Percentiles rank a stretch among this genome's conserved stretches.
phyloP scores from a whole-genome alignment of 495 filamentous ascomycete species.

The Niebla homalea region DNA sequence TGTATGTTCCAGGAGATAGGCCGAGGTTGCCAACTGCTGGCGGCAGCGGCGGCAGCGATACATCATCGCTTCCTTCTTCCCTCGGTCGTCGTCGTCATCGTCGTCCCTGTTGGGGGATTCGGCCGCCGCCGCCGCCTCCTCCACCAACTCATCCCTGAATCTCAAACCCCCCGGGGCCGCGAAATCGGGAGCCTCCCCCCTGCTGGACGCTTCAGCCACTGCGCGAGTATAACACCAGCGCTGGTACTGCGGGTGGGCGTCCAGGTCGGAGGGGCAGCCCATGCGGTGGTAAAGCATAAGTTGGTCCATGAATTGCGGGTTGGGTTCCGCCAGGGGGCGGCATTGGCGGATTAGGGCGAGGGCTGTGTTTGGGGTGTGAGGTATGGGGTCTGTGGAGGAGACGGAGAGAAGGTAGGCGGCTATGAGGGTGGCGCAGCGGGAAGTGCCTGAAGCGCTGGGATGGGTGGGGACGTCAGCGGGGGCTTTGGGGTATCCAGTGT shows the following conservation, averaged over 20 bases:
- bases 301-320: constrained; percentile 78
- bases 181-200: constrained; percentile 58
- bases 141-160: constrained; percentile 75
- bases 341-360: constrained; percentile 47
- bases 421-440: constrained; percentile 71
- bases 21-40: constrained; percentile 47
- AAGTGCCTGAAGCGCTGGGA: constrained; percentile 89
- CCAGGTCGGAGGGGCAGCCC: constrained; percentile 58
- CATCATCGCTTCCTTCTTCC: too few relatives aligned
- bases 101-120: too few relatives aligned
- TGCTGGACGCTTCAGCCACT: constrained; percentile 56
- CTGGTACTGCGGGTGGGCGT: constrained; percentile 61
- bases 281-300: constrained; percentile 76
- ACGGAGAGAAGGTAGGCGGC: constrained; percentile 67
- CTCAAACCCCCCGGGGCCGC: constrained; percentile 39
- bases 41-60: constrained; percentile 21
- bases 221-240: constrained; percentile 77
- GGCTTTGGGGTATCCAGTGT: too few relatives aligned
- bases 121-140: too few relatives aligned
- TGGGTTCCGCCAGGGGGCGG: constrained; percentile 69
- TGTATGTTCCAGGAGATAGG: constrained; percentile 45
- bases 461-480: background rate
- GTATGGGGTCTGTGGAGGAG: background rate
- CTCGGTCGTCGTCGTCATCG: too few relatives aligned
- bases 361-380: constrained; percentile 37